A percentile compares a stretch with the other conserved stretches of the same genome.
Evolutionary conservation across 1,284 basidiomycete species (phyloP).

Genomic region (Apiotrichum sp.): DNA sequence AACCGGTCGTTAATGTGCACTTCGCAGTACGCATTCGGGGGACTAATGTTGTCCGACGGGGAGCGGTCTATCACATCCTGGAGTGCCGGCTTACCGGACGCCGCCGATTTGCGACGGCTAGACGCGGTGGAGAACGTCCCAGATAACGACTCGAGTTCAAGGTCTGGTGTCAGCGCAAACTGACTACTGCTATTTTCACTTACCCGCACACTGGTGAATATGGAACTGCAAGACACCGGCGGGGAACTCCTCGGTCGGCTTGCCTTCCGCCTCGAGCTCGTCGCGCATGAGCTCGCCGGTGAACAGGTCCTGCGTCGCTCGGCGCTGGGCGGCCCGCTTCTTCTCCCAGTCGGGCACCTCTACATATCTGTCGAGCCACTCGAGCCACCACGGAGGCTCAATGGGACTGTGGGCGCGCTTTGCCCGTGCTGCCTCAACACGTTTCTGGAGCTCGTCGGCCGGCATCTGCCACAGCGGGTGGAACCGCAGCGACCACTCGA

Average conservation of each 20-base stretch:
- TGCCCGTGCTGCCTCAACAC: conserved; percentile 8
- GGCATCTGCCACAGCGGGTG: conserved; percentile 43
- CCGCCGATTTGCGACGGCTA: conserved; percentile 25
- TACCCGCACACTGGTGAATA: conserved; percentile 42
- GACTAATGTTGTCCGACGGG: conserved; percentile 38
- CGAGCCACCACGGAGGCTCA: conserved; percentile 31
- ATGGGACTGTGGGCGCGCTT: conserved; percentile 9
- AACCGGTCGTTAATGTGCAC: conserved; percentile 50
- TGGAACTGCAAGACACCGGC: conserved; percentile 44
- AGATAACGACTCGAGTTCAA: conserved; percentile 35
- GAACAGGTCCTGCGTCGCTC: conserved; percentile 41
- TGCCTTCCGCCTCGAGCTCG: conserved; percentile 40
- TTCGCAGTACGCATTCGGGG: conserved; percentile 46
- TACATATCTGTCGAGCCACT: conserved; percentile 22
- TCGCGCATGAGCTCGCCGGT: conserved; percentile 43
- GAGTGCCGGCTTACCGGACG: conserved; percentile 39
- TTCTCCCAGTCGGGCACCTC: conserved; percentile 38
- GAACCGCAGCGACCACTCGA: conserved; percentile 43
- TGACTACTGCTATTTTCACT: conserved; percentile 1
- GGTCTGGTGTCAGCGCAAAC: conserved; percentile 17
- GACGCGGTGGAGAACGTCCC: conserved; percentile 35
- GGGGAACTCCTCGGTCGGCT: conserved; percentile 30
- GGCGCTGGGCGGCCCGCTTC: conserved; percentile 33
- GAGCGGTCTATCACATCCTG: conserved; percentile 37
- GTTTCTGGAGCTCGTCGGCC: conserved; percentile 22